Conservation (phyloP, 352 stramenopile genomes). For the Saprolegnia parasitica region DNA sequence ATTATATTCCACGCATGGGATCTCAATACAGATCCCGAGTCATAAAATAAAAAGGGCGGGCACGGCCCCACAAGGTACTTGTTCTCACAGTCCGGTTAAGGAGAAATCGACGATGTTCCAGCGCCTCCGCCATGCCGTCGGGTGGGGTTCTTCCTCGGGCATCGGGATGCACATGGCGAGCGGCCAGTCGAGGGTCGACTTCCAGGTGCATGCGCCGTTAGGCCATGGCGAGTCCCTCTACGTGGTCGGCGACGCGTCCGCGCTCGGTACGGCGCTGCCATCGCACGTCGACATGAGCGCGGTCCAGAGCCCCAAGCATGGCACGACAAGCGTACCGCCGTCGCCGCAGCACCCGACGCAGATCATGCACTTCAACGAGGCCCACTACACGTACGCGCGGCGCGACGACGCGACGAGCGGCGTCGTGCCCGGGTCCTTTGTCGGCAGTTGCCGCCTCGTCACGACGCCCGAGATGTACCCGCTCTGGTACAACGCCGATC, state of each 20-base stretch:
- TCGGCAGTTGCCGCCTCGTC: conserved; percentile 53
- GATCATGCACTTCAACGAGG: conserved; percentile 14
- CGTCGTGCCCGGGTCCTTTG: conserved; percentile 39
- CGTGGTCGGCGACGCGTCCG: conserved; percentile 69
- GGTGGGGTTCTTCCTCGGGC: conserved; percentile 55
- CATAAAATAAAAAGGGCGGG: background rate
- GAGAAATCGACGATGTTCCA: conserved; percentile 56
- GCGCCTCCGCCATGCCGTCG: conserved; percentile 71
- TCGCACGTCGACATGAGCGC: conserved; percentile 13
- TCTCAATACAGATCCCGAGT: background rate
- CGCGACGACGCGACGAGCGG: conserved; percentile 27
- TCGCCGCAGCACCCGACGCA: conserved; percentile 50
- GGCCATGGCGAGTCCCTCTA: conserved; percentile 77
- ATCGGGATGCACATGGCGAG: conserved; percentile 42
- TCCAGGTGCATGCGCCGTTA: conserved; percentile 70
- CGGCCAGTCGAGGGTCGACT: conserved; percentile 53
- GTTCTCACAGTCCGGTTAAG: conserved; percentile 23
- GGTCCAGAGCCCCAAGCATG: conserved; percentile 20
- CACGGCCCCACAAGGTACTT: background rate
- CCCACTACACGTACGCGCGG: conserved; percentile 16
- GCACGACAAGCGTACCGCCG: conserved; percentile 33
- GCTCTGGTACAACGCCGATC: conserved; percentile 87
- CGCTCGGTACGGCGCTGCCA: conserved; percentile 37
- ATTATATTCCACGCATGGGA: background rate
- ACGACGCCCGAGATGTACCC: conserved; percentile 84